Conservation (phyloP, 2,329 filamentous ascomycete genomes). For the Fusarium luffae region DNA sequence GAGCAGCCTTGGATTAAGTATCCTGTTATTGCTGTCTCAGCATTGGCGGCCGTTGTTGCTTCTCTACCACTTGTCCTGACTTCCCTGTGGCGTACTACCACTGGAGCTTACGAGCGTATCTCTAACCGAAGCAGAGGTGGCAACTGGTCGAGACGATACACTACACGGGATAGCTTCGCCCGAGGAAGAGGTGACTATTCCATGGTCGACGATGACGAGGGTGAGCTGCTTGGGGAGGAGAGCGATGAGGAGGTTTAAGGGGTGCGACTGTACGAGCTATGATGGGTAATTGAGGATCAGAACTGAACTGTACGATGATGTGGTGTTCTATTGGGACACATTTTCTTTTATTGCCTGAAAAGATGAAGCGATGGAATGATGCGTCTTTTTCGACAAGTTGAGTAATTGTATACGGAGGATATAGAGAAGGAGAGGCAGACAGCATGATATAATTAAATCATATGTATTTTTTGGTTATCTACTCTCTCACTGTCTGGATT, state of each 20-base stretch:
- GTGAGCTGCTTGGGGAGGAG: conserved; percentile 91
- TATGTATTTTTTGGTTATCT: conserved; percentile 9
- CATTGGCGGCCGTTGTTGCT: conserved; percentile 67
- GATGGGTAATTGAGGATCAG: conserved; percentile 7
- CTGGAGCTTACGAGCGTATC: conserved; percentile 62
- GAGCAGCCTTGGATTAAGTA: conserved; percentile 84
- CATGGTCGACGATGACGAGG: conserved; percentile 91
- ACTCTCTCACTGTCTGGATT: background rate
- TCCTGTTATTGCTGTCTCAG: conserved; percentile 79
- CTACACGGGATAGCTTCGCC: conserved; percentile 89
- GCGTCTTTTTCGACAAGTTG: conserved; percentile 14
- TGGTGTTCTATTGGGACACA: conserved; percentile 24
- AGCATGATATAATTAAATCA: conserved; percentile 21
- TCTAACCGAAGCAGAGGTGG: conserved; percentile 62
- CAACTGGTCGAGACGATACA: conserved; percentile 75
- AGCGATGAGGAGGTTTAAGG: conserved; percentile 83
- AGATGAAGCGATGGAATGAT: conserved; percentile 21
- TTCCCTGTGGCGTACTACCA: conserved; percentile 76
- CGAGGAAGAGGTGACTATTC: conserved; percentile 88
- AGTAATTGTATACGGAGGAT: conserved; percentile 3
- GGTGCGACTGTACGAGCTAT: conserved; percentile 31
- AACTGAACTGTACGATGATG: conserved; percentile 26
- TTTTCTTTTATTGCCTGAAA: conserved; percentile 20
- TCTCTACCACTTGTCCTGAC: conserved; percentile 77
- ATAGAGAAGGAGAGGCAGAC: conserved; percentile 18